Evolutionary conservation across 179 eudicot genomes (phyloP).

Genomic region (Dionaea muscipula): DNA sequence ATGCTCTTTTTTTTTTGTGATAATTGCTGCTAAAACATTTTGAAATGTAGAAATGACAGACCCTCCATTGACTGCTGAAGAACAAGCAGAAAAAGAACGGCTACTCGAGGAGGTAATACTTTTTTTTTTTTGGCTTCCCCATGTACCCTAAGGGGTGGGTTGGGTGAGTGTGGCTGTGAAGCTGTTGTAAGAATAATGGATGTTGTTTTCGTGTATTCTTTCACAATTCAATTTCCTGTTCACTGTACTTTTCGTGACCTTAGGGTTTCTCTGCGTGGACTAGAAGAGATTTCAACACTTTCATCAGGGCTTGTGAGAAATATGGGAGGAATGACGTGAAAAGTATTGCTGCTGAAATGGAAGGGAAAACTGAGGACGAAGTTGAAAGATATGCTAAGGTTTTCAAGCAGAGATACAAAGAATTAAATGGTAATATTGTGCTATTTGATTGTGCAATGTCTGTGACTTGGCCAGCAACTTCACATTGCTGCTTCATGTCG

Average conservation of each 20-base stretch:
- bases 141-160: too few relatives aligned
- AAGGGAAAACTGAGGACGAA: constrained; percentile 89
- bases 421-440: constrained; percentile 51
- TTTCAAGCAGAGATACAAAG: constrained; percentile 89
- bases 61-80: constrained; percentile 90
- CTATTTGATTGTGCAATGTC: too few relatives aligned
- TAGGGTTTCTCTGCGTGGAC: constrained; percentile 97
- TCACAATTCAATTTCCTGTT: neutral
- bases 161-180: too few relatives aligned
- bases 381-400: constrained; percentile 91
- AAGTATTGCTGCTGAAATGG: constrained; percentile 84
- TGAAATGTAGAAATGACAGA: constrained; percentile 54
- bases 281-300: constrained; percentile 84
- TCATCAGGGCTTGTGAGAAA: constrained; percentile 91
- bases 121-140: too few relatives aligned
- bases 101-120: constrained; percentile 62
- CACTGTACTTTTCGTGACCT: constrained; percentile 2
- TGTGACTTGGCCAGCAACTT: too few relatives aligned
- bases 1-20: neutral
- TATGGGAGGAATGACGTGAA: constrained; percentile 75
- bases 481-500: too few relatives aligned
- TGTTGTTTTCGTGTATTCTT: neutral
- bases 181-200: too few relatives aligned
- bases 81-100: constrained; percentile 86
- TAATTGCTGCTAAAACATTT: neutral